Evolutionary conservation across 2,329 filamentous ascomycete species (phyloP).

Genomic region (Pyrenophora tritici-repentis): DNA sequence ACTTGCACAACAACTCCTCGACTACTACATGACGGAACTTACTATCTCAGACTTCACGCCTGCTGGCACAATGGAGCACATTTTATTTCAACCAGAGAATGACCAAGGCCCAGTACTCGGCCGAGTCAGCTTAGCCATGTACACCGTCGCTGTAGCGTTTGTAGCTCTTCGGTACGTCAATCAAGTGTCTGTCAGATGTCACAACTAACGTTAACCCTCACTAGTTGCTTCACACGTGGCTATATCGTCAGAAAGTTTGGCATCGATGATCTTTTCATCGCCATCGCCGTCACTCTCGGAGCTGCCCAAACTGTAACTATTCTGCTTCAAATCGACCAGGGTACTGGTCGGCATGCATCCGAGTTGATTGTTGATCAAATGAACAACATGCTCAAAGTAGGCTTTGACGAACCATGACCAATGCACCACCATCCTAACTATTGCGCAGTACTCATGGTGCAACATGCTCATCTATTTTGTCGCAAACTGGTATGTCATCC

Average conservation of each 20-base stretch:
- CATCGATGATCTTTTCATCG: conserved; percentile 34
- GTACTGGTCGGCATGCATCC: conserved; percentile 26
- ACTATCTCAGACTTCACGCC: no score
- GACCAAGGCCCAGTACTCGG: conserved; percentile 30
- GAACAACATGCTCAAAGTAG: conserved; percentile 32
- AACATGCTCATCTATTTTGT: conserved; percentile 35
- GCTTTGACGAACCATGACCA: neutral
- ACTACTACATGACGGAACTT: no score
- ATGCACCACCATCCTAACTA: neutral
- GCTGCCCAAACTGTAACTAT: conserved; percentile 33
- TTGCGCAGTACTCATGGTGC: conserved; percentile 32
- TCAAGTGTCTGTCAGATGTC: neutral
- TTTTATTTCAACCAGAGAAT: conserved; percentile 17
- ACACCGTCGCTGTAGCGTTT: conserved; percentile 26
- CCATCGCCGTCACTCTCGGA: conserved; percentile 30
- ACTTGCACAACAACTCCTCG: conserved; percentile 3
- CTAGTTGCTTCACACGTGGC: conserved; percentile 32
- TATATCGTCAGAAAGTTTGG: conserved; percentile 34
- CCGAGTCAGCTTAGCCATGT: conserved; percentile 31
- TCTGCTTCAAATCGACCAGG: conserved; percentile 33
- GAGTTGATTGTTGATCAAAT: conserved; percentile 24
- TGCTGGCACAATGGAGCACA: conserved; percentile 24
- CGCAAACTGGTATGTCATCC: conserved; percentile 29
- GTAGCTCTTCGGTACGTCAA: conserved; percentile 26
- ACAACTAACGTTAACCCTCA: conserved; percentile 11